phyloP scores from a whole-genome alignment of 2,329 filamentous ascomycete species.

The Beauveria varroae region DNA sequence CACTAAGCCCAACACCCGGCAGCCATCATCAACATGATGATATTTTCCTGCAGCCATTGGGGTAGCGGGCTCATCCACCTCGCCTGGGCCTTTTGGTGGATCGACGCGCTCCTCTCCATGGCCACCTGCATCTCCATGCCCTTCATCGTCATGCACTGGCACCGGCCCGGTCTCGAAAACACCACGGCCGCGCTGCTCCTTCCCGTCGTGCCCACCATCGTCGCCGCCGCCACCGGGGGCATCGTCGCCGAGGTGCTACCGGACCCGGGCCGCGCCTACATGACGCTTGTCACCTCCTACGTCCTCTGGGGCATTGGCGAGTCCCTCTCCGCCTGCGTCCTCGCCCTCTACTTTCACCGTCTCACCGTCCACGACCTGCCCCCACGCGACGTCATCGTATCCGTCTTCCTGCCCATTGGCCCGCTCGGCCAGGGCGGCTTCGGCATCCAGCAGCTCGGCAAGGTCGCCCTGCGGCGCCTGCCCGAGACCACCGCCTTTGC shows the following conservation, averaged over 20 bases:
- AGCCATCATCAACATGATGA: constrained; percentile 57
- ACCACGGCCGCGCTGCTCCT: constrained; percentile 61
- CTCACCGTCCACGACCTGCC: constrained; percentile 60
- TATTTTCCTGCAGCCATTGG: constrained; percentile 56
- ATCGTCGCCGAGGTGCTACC: constrained; percentile 54
- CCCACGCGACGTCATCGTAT: constrained; percentile 59
- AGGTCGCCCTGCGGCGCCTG: constrained; percentile 35
- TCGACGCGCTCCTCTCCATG: constrained; percentile 46
- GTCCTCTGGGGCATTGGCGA: constrained; percentile 60
- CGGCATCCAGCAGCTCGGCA: constrained; percentile 44
- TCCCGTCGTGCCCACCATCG: constrained; percentile 59
- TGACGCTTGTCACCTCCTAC: constrained; percentile 58
- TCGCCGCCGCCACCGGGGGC: constrained; percentile 58
- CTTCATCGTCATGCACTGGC: constrained; percentile 45
- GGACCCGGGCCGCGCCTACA: constrained; percentile 45
- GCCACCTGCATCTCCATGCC: constrained; percentile 47
- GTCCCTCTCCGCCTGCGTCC: constrained; percentile 50
- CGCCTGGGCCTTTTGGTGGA: constrained; percentile 52
- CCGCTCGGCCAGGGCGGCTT: constrained; percentile 61
- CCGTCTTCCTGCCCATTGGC: constrained; percentile 59
- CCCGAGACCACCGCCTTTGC: constrained; percentile 37
- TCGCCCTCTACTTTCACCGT: constrained; percentile 63
- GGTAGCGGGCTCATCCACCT: constrained; percentile 47
- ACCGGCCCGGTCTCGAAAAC: constrained; percentile 39
- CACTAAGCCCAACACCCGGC: neutral